Percentiles rank a stretch among this genome's conserved stretches.
Conservation (phyloP, 1,139 yeast genomes). For the Saccharomycopsis phalli region DNA sequence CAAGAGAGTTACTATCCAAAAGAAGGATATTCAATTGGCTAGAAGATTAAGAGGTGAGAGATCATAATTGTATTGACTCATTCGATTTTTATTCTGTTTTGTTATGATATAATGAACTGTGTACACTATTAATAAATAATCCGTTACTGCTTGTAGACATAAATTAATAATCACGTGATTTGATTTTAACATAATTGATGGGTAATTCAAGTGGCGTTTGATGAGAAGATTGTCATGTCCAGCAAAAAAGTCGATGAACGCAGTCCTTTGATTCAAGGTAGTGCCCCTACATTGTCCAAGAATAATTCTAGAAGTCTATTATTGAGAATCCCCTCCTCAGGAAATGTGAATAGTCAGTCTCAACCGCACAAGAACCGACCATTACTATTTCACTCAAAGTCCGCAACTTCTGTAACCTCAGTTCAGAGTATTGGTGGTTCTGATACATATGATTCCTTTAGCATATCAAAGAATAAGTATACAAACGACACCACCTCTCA, state of each 20-base stretch:
- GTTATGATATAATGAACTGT: constrained; percentile 5
- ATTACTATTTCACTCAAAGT: constrained; percentile 13
- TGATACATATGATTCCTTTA: constrained; percentile 5
- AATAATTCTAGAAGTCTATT: not conserved
- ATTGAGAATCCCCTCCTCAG: constrained; percentile 2
- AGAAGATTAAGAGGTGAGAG: constrained; percentile 99
- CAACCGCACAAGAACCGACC: constrained; percentile 6
- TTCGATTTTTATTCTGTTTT: not conserved
- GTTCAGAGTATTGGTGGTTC: not conserved
- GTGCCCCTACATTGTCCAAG: too few relatives aligned
- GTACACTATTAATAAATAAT: constrained; percentile 1
- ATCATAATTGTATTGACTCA: constrained; percentile 31
- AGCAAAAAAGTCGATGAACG: too few relatives aligned
- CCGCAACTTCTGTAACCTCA: constrained; percentile 14
- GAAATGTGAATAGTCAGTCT: not conserved
- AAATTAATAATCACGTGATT: too few relatives aligned
- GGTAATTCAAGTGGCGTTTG: too few relatives aligned
- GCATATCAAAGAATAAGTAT: constrained; percentile 4
- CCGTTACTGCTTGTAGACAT: too few relatives aligned
- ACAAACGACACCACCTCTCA: not conserved
- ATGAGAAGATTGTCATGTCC: too few relatives aligned
- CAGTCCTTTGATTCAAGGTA: too few relatives aligned
- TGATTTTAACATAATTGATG: too few relatives aligned
- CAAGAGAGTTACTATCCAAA: constrained; percentile 98
- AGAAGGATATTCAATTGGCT: constrained; percentile 98